Percentiles rank a stretch among this genome's conserved stretches.
Evolutionary conservation across 805 yeast genomes (phyloP).

Genomic region (Ogataea pignaliae): DNA sequence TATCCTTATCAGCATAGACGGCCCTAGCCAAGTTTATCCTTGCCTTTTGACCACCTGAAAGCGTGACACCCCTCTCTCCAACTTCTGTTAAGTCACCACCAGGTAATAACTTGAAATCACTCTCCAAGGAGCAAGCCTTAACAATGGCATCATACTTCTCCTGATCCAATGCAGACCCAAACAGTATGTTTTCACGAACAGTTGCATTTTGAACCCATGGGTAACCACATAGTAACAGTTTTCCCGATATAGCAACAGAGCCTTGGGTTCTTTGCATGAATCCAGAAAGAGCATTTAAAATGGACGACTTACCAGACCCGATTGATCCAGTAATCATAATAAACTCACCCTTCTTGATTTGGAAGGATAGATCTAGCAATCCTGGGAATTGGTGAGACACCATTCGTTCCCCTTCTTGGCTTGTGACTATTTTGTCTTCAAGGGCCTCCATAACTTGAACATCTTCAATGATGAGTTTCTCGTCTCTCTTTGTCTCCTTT

Average conservation of each 20-base stretch:
- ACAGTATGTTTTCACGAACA: slow-evolving; percentile 65
- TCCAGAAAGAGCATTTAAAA: slow-evolving; percentile 67
- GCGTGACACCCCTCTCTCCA: slow-evolving; percentile 80
- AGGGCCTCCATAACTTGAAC: background rate
- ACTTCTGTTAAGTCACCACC: slow-evolving; percentile 75
- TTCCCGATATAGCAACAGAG: slow-evolving; percentile 46
- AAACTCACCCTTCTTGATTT: slow-evolving; percentile 60
- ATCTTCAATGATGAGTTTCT: background rate
- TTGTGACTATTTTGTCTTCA: slow-evolving; percentile 45
- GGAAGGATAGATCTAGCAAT: slow-evolving; percentile 45
- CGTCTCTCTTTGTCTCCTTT: background rate
- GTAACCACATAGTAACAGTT: slow-evolving; percentile 37
- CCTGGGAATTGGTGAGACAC: slow-evolving; percentile 28
- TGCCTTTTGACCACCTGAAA: slow-evolving; percentile 87
- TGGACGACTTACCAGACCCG: slow-evolving; percentile 78
- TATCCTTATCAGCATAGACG: slow-evolving; percentile 64
- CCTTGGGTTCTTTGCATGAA: slow-evolving; percentile 56
- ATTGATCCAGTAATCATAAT: slow-evolving; percentile 72
- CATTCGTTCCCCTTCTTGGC: slow-evolving; percentile 26
- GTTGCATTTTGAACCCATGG: slow-evolving; percentile 86
- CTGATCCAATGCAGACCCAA: slow-evolving; percentile 50
- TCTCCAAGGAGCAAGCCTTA: slow-evolving; percentile 58
- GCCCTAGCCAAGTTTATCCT: slow-evolving; percentile 76
- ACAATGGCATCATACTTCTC: slow-evolving; percentile 49
- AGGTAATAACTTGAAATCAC: slow-evolving; percentile 60